Base-by-base conservation (phyloP, 805 yeast species). In the Grigorovia yakushimaensis region DNA sequence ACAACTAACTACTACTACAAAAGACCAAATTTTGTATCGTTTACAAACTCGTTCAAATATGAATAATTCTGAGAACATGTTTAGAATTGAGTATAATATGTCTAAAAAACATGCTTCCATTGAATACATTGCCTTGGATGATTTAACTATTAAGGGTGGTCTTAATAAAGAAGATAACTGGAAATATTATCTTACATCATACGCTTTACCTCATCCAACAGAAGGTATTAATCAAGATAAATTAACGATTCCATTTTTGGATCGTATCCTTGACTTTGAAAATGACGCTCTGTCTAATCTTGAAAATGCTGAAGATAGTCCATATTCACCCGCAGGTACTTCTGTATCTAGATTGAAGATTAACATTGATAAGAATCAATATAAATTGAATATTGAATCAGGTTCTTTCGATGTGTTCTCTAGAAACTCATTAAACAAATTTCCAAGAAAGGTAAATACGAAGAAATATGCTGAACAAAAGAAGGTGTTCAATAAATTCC, bases 151-250 rank as follows among this genome's bases (percentile, higher is more conserved):
- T 59, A 82, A 82, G 49, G 86, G 85, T 53, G 72, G 76, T 10
- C n/a, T 33, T 15, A 30, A 33, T 20, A 42, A 42, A 23, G 91
- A 85, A 56, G 94, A 87, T 53, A 78, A 78, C 58, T 93, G 96
- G 84, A 89, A 88, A 62, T 91, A 93, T 69, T 93, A 93, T 61
- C 76, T 93, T 44, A 91, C 98, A 0, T 85, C 95, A 40, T 93
- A 84, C 64, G 78, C 89, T 40, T 84, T 93, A 85, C 84, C 95
- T 3, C 95, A 88, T 58, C 98, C 98, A 37, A 93, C 99, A 2
- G 99, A 93, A 65, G 98, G 98, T 27, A 84, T 93, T 17, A 81
- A 88, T 17, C 78, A 86, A 18, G 80, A 84, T 40, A 80, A 79
- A 54, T 76, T 93, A 47, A 76, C 77, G 52, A 72, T 87, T 65